Conservation (phyloP, 495 filamentous ascomycete genomes). For the Terfezia claveryi region DNA sequence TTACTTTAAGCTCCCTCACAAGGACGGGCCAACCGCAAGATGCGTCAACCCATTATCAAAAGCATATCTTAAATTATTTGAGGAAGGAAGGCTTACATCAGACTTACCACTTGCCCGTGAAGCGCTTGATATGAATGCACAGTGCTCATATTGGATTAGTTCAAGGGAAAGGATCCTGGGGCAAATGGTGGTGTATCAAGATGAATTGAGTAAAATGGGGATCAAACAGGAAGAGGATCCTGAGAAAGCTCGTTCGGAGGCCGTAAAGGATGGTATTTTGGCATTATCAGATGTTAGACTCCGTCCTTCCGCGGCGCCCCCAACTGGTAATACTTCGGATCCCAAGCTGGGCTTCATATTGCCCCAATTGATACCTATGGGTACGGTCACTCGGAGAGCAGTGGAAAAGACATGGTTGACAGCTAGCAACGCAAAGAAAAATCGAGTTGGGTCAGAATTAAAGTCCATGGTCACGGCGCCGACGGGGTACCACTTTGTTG, state of each 20-base stretch:
- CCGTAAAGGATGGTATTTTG: constrained; percentile 5
- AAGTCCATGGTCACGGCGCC: constrained; percentile 94
- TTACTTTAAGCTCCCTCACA: constrained; percentile 92
- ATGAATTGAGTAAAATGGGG: constrained; percentile 25
- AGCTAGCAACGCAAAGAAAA: constrained; percentile 84
- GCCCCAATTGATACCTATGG: constrained; percentile 99
- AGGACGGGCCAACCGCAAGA: constrained; percentile 68
- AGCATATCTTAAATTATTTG: constrained; percentile 72
- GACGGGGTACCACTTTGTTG: constrained; percentile 77
- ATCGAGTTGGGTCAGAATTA: constrained; percentile 87
- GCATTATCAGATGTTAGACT: too few species aligned
- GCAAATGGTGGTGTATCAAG: constrained; percentile 78
- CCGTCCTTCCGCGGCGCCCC: too few species aligned
- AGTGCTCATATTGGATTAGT: constrained; percentile 96
- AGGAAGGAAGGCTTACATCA: constrained; percentile 64
- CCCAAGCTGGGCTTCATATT: constrained; percentile 56
- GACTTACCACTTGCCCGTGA: constrained; percentile 41
- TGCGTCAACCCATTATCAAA: constrained; percentile 78
- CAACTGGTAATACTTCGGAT: neutral
- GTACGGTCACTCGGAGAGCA: constrained; percentile 84
- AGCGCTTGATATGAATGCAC: constrained; percentile 92
- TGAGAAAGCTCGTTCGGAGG: neutral
- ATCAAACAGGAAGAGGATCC: neutral
- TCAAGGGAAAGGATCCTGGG: constrained; percentile 76
- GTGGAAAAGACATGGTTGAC: constrained; percentile 98